Evolutionary conservation across 352 stramenopile genomes (phyloP).

Genomic region (Phytophthora meadii): DNA sequence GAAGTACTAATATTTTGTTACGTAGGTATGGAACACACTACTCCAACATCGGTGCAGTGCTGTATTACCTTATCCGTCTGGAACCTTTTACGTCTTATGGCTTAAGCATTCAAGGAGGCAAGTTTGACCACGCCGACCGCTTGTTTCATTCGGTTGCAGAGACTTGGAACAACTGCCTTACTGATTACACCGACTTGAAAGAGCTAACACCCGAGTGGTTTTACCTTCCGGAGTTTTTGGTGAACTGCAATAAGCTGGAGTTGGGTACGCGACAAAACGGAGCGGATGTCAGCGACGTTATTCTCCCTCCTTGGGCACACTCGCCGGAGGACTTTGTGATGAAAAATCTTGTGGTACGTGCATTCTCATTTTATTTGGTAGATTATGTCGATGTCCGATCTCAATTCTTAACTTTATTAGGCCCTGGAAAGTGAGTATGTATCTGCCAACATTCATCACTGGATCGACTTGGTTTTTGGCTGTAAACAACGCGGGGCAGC

Average conservation of each 20-base stretch:
- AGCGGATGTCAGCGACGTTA: slow-evolving; percentile 91
- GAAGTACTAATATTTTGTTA: background rate
- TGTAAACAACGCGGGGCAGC: slow-evolving; percentile 76
- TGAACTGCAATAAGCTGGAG: slow-evolving; percentile 89
- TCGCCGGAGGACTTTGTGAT: slow-evolving; percentile 87
- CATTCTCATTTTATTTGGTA: slow-evolving; percentile 3
- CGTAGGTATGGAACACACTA: slow-evolving; percentile 90
- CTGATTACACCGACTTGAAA: slow-evolving; percentile 93
- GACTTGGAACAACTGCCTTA: slow-evolving; percentile 90
- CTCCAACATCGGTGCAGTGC: slow-evolving; percentile 94
- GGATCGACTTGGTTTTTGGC: slow-evolving; percentile 90
- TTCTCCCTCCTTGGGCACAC: slow-evolving; percentile 91
- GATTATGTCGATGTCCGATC: background rate
- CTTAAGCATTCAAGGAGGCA: slow-evolving; percentile 95
- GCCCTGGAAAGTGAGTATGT: slow-evolving; percentile 89
- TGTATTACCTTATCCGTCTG: slow-evolving; percentile 99
- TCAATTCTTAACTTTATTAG: slow-evolving; percentile 27
- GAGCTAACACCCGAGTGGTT: slow-evolving; percentile 96
- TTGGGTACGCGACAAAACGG: slow-evolving; percentile 86
- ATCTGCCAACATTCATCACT: slow-evolving; percentile 85
- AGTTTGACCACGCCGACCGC: slow-evolving; percentile 94
- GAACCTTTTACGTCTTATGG: slow-evolving; percentile 98
- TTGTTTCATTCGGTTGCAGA: slow-evolving; percentile 93
- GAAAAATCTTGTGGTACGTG: slow-evolving; percentile 82
- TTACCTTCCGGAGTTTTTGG: slow-evolving; percentile 91